Percentiles rank a stretch among this genome's conserved stretches.
phyloP scores from a whole-genome alignment of 2,329 filamentous ascomycete species.

The Neonectria punicea region DNA sequence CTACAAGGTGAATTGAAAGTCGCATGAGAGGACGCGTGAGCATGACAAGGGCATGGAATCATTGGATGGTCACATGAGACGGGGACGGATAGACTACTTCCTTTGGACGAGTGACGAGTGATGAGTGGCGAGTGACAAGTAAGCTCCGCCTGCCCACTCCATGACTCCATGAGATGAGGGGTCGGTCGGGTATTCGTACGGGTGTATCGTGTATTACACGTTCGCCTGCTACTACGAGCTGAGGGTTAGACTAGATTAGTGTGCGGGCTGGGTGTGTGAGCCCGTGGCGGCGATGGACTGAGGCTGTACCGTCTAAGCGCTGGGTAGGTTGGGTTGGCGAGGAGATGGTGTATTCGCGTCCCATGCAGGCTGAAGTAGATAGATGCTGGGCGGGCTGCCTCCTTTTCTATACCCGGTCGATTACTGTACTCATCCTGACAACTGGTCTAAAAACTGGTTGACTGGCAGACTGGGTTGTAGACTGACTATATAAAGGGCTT shows the following conservation, averaged over 20 bases:
- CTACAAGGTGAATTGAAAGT: not conserved
- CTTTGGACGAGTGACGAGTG: not conserved
- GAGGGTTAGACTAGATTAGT: not conserved
- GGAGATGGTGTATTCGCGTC: too few species aligned
- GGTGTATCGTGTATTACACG: not conserved
- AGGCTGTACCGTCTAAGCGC: slow-evolving; percentile 11
- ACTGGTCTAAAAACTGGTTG: too few species aligned
- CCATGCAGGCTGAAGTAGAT: too few species aligned
- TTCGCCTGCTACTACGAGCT: not conserved
- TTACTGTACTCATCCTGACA: not conserved
- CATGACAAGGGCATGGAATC: slow-evolving; percentile 21
- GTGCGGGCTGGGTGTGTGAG: not conserved
- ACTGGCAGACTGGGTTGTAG: too few species aligned
- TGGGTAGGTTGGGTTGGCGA: too few species aligned
- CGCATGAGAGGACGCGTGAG: slow-evolving; percentile 27
- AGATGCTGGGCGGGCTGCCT: not conserved
- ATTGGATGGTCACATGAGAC: slow-evolving; percentile 28
- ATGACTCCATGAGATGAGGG: not conserved
- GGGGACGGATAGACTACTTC: not conserved
- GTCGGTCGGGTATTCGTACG: not conserved
- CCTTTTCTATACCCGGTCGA: not conserved
- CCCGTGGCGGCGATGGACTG: slow-evolving; percentile 11
- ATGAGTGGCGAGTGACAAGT: not conserved
- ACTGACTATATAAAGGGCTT: too few species aligned
- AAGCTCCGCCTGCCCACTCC: not conserved